Base-by-base conservation (phyloP, 23 red algal species). In the Gracilaria caudata region DNA sequence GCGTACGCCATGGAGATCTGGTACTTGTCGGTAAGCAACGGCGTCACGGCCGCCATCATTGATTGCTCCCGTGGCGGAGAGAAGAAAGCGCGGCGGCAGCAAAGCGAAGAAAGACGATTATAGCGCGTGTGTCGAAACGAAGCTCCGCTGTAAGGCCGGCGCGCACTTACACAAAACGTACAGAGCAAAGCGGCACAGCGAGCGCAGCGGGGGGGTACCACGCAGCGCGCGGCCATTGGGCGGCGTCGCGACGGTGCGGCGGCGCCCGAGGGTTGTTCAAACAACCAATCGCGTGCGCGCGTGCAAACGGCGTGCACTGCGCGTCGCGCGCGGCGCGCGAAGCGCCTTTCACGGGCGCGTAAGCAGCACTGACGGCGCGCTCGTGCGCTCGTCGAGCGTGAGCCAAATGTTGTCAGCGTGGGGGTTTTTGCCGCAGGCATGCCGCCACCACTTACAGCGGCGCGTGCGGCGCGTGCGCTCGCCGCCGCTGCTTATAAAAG, bases 1-100 rank as follows among this genome's bases (percentile, higher is more conserved):
- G 81, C 56, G 72, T 98, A 98, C 19, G 95, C 90, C 95, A 98
- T 98, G 35, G 90, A 85, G n/a, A 98, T 17, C 77, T 98, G 90
- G 57, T 98, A 98, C 8, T 91, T 78, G 77, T 98, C 95, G 33
- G 90, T 98, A 36, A 98, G 75, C 36, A 88, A 28, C 56, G 79
- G 35, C 20, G 65, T 7, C 32, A 41, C 32, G 37, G 10, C 60
- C 49, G 19, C 49, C 1, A 9, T 9, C 49, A 16, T 16, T 60
- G 57, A 20, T 28, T 60, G 57, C 5, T 60, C n/a, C 49, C 11
- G 57, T 0, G 53, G 53, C 9, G 53, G 53, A 57, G 53, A 57
- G 53, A 45, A 45, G 43, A 45, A 45, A 45, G 43, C 6, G n/a
- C n/a, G n/a, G n/a, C n/a, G n/a, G 45, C 45, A 13, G 45, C 7